These are phyloP conservation scores for Hymenoscyphus fraxineus DNA, from an alignment of 2,329 filamentous ascomycete genomes.

Conservation along the genomic window DNA sequence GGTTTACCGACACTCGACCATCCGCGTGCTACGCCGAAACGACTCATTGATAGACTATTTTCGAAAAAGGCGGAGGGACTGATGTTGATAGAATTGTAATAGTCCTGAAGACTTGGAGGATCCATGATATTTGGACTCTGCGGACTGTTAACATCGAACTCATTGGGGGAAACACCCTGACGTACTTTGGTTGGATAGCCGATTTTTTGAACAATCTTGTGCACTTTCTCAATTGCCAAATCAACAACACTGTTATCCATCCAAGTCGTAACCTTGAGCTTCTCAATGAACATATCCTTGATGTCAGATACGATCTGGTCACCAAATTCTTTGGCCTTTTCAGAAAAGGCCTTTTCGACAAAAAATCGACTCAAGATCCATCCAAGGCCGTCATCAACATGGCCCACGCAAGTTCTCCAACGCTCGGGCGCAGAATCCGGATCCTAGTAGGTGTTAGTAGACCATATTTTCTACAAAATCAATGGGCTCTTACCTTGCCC, in stretches of 20 bases:
- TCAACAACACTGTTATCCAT: slow-evolving; percentile 59
- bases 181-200: slow-evolving; percentile 56
- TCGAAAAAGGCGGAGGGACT: slow-evolving; percentile 51
- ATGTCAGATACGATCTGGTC: slow-evolving; percentile 69
- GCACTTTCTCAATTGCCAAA: slow-evolving; percentile 60
- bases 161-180: not conserved
- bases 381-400: slow-evolving; percentile 54
- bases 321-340: slow-evolving; percentile 62
- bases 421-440: slow-evolving; percentile 59
- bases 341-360: slow-evolving; percentile 63
- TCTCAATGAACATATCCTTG: slow-evolving; percentile 61
- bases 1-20: slow-evolving; percentile 60
- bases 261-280: slow-evolving; percentile 57
- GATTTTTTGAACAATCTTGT: slow-evolving; percentile 65
- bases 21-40: slow-evolving; percentile 44
- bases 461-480: not conserved
- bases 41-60: slow-evolving; percentile 51
- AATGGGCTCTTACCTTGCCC: slow-evolving; percentile 43
- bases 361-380: slow-evolving; percentile 72
- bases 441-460: slow-evolving; percentile 39
- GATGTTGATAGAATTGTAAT: slow-evolving; percentile 53
- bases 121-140: slow-evolving; percentile 57
- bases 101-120: slow-evolving; percentile 50
- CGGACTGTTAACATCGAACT: slow-evolving; percentile 15
- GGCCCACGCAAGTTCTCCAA: slow-evolving; percentile 61